Percentiles rank a stretch among this genome's conserved stretches.
Conservation (phyloP, 768 basidiomycete genomes). For the Collybia sp. region DNA sequence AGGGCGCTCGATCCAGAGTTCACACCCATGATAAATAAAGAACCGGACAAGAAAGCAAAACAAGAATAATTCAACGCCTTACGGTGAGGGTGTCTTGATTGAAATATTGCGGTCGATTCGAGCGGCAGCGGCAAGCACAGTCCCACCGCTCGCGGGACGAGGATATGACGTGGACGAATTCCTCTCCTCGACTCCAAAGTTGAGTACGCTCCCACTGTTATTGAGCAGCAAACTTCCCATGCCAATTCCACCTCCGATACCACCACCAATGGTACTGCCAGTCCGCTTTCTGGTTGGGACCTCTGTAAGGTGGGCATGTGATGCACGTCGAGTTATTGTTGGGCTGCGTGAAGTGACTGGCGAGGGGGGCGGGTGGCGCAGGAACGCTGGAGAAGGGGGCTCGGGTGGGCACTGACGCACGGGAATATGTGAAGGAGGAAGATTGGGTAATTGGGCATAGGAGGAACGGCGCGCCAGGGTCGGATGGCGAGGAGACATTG, state of each 20-base stretch:
- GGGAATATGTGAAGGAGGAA: conserved; percentile 6
- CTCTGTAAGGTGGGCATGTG: conserved; percentile 20
- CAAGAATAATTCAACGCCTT: too few relatives aligned
- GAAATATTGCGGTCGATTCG: conserved; percentile 17
- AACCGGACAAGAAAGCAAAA: too few relatives aligned
- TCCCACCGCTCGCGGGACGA: conserved; percentile 8
- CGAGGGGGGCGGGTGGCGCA: conserved; percentile 2
- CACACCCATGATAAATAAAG: too few relatives aligned
- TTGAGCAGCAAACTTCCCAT: conserved; percentile 14
- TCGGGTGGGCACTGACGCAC: conserved; percentile 6
- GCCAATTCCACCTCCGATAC: conserved; percentile 12
- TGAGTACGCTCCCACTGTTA: conserved; percentile 16
- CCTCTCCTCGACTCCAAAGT: conserved; percentile 11
- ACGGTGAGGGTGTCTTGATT: too few relatives aligned
- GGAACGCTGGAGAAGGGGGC: conserved; percentile 2
- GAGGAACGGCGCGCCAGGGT: conserved; percentile 16
- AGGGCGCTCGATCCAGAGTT: too few relatives aligned
- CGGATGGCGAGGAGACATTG: conserved; percentile 18
- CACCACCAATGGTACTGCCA: conserved; percentile 15
- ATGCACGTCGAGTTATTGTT: conserved; percentile 18
- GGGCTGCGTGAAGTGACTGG: conserved; percentile 8
- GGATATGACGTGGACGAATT: conserved; percentile 7
- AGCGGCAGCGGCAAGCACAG: conserved; percentile 23
- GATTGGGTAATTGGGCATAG: conserved; percentile 15
- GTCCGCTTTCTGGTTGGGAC: conserved; percentile 26